Evolutionary conservation across 306 rosid genomes (phyloP).

Genomic region (Chamaecrista fasciculata): DNA sequence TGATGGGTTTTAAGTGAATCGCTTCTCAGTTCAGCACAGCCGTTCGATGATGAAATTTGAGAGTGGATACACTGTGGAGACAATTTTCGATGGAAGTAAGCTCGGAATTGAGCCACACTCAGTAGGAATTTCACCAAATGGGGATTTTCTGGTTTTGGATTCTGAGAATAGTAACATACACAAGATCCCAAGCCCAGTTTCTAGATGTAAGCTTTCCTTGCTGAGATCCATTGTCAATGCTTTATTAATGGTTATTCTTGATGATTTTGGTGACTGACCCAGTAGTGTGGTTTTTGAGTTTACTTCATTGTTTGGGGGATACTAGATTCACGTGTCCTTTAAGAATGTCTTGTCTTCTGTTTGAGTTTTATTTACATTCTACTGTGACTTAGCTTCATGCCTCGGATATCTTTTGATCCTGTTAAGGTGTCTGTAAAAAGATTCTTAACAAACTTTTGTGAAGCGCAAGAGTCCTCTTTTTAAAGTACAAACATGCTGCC

Average conservation of each 20-base stretch:
- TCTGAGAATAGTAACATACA: constrained; percentile 85
- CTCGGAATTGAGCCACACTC: constrained; percentile 92
- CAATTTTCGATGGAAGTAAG: constrained; percentile 90
- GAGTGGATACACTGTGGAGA: constrained; percentile 84
- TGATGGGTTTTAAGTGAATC: constrained; percentile 28
- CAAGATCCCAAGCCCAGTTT: constrained; percentile 70
- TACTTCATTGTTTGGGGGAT: constrained; percentile 22
- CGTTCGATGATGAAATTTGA: constrained; percentile 96
- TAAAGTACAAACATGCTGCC: constrained; percentile 28
- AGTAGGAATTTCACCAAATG: constrained; percentile 60
- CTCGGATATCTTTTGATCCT: constrained; percentile 44
- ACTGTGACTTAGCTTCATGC: constrained; percentile 38
- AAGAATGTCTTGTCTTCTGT: constrained; percentile 25
- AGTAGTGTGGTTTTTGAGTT: background rate
- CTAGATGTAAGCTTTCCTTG: constrained; percentile 61
- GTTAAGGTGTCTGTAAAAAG: constrained; percentile 31
- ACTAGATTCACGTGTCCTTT: constrained; percentile 28
- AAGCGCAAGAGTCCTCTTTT: constrained; percentile 59
- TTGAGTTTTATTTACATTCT: constrained; percentile 17
- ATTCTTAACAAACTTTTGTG: constrained; percentile 57
- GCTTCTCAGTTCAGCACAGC: constrained; percentile 56
- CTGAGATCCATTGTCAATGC: background rate
- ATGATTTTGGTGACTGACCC: background rate
- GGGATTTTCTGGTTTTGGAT: constrained; percentile 85
- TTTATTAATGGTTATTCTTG: constrained; percentile 8